Percentiles rank a stretch among this genome's conserved stretches.
These are phyloP conservation scores for Exophiala oligosperma DNA, from an alignment of 2,329 filamentous ascomycete genomes.

Conservation along the genomic window DNA sequence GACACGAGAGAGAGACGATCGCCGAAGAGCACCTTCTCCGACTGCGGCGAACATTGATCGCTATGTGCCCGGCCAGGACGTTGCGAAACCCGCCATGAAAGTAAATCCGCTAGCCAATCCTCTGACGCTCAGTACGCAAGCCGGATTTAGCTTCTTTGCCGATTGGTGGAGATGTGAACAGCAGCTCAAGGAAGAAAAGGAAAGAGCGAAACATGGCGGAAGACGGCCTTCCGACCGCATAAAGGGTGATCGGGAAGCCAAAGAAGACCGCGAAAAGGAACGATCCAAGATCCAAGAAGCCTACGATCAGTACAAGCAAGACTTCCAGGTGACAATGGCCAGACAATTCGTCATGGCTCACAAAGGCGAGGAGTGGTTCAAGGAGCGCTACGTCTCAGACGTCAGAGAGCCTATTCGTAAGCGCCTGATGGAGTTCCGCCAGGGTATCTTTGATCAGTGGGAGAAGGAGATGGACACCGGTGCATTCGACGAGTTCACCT, in stretches of 20 bases:
- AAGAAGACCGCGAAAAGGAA: conserved; percentile 64
- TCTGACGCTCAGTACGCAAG: conserved; percentile 63
- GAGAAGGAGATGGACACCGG: conserved; percentile 81
- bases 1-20: conserved; percentile 57
- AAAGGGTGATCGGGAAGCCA: conserved; percentile 62
- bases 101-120: conserved; percentile 62
- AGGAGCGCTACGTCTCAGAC: conserved; percentile 86
- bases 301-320: conserved; percentile 66
- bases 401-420: conserved; percentile 72
- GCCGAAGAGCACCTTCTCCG: conserved; percentile 59
- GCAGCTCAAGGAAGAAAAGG: conserved; percentile 63
- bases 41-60: conserved; percentile 61
- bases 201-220: conserved; percentile 60
- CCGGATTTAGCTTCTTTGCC: conserved; percentile 67
- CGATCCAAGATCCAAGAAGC: conserved; percentile 63
- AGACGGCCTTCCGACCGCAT: conserved; percentile 55
- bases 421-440: conserved; percentile 77
- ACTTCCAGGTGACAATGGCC: conserved; percentile 72
- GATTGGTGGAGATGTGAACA: conserved; percentile 69
- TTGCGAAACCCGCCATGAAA: conserved; percentile 51
- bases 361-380: conserved; percentile 97
- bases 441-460: conserved; percentile 80
- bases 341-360: conserved; percentile 87
- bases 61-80: conserved; percentile 64
- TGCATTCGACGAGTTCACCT: conserved; percentile 87